Base-by-base conservation (phyloP, 257 asterid genomes). In the Fraxinus excelsior region DNA sequence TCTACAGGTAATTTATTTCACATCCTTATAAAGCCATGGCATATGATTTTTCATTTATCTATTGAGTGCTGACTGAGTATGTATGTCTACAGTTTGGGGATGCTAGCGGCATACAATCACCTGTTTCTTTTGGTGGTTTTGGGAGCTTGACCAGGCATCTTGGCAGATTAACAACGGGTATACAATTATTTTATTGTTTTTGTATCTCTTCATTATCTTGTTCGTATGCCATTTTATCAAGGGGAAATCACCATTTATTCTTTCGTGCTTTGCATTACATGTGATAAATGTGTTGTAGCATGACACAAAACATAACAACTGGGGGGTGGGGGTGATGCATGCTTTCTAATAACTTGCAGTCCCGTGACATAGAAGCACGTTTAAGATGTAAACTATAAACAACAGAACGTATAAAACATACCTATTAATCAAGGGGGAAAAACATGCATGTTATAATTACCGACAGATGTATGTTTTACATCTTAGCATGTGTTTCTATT, bases 91-190 rank as follows among this genome's bases (percentile, higher is more conserved):
- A 95, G 98, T 91, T 95, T 85, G 99, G 99, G 23, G 99, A 95
- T 84, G 98, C 99, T 25, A 95, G 99, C 25, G 98, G 99, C 46
- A 86, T 95, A 88, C 99, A 95, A 81, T 95, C 99, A 75, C 99
- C 99, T 0, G 98, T 95, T 79, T 95, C 99, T 42, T 95, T 95
- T 69, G 99, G 99, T 76, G 99, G 98, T 75, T 95, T 95, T 62
- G 99, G 99, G 82, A 95, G 99, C 91, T 92, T 95, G 87, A 88
- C 99, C 28, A 84, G 99, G 81, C 99, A 95, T 83, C 90, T 95
- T 29, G 96, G 92, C 46, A 89, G 99, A 86, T 81, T 95, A 89
- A 85, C 96, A 74, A 77, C 80, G 79, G 99, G 99, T 94, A 86
- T 37, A 66, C 67, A 23, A 28, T 31, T 11, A 58, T 18, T 40